Evolutionary conservation across 805 yeast species (phyloP).

Genomic region (Candida boleticola): DNA sequence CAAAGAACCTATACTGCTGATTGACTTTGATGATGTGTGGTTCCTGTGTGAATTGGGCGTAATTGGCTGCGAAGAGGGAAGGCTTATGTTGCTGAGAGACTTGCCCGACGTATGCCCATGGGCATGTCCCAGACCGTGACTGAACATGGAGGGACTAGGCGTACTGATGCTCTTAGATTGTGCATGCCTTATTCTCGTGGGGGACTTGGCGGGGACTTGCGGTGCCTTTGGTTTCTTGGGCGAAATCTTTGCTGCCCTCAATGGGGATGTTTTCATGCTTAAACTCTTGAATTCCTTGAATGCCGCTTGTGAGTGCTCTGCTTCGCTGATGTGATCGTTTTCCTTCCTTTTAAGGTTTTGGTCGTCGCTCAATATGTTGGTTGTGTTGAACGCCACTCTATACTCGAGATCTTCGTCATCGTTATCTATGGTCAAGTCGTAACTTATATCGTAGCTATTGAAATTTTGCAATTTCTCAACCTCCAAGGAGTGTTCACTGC

Average conservation of each 20-base stretch:
- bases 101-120: background rate
- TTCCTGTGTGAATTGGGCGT: constrained; percentile 3
- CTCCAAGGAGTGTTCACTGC: constrained; percentile 15
- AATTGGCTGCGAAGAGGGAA: background rate
- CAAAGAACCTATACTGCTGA: background rate
- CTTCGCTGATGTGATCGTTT: constrained; percentile 4
- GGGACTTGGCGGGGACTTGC: background rate
- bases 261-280: background rate
- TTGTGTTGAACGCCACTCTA: constrained; percentile 15
- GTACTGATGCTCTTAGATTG: background rate
- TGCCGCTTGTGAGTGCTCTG: background rate
- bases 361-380: constrained; percentile 11
- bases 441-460: constrained; percentile 28
- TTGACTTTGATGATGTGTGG: constrained; percentile 8
- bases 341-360: constrained; percentile 7
- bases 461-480: background rate
- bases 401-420: constrained; percentile 14
- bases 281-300: background rate
- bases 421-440: constrained; percentile 30
- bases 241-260: background rate
- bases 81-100: background rate
- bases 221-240: background rate
- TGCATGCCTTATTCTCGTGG: background rate
- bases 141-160: background rate
- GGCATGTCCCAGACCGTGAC: background rate